A percentile compares a stretch with the other conserved stretches of the same genome.
phyloP scores from a whole-genome alignment of 208 protist species.

The Tritrichomonas foetus region DNA sequence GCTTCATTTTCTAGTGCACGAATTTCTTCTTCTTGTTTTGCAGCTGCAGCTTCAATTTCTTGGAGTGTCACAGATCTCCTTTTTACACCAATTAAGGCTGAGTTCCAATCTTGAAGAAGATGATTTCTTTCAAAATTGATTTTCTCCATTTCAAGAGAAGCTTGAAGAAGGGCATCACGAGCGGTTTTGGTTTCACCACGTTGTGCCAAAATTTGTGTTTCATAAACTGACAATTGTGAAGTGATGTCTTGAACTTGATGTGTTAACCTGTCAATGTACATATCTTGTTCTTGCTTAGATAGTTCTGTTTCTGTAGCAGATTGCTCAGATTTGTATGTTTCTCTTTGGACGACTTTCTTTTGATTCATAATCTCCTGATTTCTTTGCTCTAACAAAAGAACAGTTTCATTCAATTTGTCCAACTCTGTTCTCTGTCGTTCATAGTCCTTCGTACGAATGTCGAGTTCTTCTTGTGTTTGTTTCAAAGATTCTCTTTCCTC shows the following conservation, averaged over 20 bases:
- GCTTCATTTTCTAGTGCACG: background rate
- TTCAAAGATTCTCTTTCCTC: background rate
- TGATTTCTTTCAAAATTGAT: slow-evolving; percentile 33
- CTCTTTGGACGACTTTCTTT: background rate
- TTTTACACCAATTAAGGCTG: background rate
- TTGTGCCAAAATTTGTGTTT: background rate
- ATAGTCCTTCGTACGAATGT: background rate
- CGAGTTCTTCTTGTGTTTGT: background rate
- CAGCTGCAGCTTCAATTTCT: background rate
- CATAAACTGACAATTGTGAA: background rate
- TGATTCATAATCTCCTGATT: background rate
- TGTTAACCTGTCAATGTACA: slow-evolving; percentile 35
- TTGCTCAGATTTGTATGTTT: slow-evolving; percentile 22
- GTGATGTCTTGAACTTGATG: slow-evolving; percentile 25
- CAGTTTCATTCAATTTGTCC: background rate
- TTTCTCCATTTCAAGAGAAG: slow-evolving; percentile 31
- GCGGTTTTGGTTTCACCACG: slow-evolving; percentile 19
- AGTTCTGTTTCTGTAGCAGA: slow-evolving; percentile 5
- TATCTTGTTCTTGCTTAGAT: slow-evolving; percentile 12
- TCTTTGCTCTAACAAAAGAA: background rate
- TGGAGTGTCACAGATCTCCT: background rate
- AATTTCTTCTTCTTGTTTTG: slow-evolving; percentile 40
- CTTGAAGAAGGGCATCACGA: slow-evolving; percentile 36
- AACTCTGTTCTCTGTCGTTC: background rate
- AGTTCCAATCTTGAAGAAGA: slow-evolving; percentile 26